Percentiles rank a stretch among this genome's conserved stretches.
Conservation (phyloP, 2,329 filamentous ascomycete species). For the Epichloe coenophiala region DNA sequence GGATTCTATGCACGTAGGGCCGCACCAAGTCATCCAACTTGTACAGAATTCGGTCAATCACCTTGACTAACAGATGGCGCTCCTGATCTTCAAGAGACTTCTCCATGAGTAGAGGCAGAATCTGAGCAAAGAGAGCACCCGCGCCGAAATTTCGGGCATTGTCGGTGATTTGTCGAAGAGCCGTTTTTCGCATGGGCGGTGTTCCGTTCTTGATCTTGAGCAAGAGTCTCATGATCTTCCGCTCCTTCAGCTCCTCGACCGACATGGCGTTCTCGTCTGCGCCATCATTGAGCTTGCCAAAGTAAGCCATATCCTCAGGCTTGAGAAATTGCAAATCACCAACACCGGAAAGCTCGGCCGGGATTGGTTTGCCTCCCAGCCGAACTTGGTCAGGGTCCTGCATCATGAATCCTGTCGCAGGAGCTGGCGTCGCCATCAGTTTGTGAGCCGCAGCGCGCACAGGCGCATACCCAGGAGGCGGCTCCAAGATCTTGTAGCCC, state of each 20-base stretch:
- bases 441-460: constrained; percentile 65
- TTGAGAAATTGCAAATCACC: constrained; percentile 98
- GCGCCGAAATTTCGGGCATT: constrained; percentile 95
- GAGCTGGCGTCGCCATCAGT: constrained; percentile 57
- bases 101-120: constrained; percentile 93
- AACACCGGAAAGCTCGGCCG: constrained; percentile 90
- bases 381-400: constrained; percentile 82
- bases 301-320: constrained; percentile 96
- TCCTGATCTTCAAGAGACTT: constrained; percentile 96
- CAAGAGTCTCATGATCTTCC: constrained; percentile 94
- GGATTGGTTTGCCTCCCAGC: constrained; percentile 75
- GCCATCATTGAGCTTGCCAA: constrained; percentile 91
- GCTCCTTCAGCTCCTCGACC: constrained; percentile 91
- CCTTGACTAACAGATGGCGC: constrained; percentile 94
- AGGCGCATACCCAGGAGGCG: constrained; percentile 84
- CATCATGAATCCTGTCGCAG: constrained; percentile 89
- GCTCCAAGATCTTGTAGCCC: constrained; percentile 83
- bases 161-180: constrained; percentile 89
- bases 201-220: constrained; percentile 99
- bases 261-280: constrained; percentile 83
- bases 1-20: constrained; percentile 93
- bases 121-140: constrained; percentile 90
- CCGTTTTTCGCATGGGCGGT: constrained; percentile 96
- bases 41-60: constrained; percentile 96
- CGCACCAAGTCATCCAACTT: constrained; percentile 95